A percentile compares a stretch with the other conserved stretches of the same genome.
Evolutionary conservation across 305 asterid species (phyloP).

Genomic region (Solanum chacoense): DNA sequence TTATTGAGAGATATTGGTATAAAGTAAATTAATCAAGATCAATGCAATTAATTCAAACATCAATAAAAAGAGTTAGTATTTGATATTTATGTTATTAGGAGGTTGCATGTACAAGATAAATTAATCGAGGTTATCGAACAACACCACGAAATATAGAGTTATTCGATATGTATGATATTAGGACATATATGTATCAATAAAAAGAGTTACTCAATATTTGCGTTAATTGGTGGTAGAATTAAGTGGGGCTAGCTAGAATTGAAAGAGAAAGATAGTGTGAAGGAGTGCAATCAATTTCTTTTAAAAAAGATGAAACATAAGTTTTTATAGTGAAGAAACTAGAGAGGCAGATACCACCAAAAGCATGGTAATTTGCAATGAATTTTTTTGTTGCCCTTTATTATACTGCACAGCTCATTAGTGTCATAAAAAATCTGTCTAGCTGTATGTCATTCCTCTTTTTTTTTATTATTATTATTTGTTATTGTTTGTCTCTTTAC

Average conservation of each 20-base stretch:
- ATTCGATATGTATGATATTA: not conserved
- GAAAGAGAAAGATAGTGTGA: not conserved
- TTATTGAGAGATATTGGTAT: not conserved
- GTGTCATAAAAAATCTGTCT: not conserved
- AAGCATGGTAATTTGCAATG: slow-evolving; percentile 4
- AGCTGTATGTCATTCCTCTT: not conserved
- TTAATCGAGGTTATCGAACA: too few relatives aligned
- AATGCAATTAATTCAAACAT: not conserved
- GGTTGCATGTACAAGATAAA: too few relatives aligned
- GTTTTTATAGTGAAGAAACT: not conserved
- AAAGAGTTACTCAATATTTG: not conserved
- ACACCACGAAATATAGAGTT: too few relatives aligned
- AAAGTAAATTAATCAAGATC: not conserved
- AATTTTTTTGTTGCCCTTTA: not conserved
- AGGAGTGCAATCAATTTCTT: not conserved
- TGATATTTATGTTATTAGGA: not conserved
- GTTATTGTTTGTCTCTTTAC: not conserved
- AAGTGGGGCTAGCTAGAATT: not conserved
- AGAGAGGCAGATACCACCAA: not conserved
- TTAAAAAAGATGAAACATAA: not conserved
- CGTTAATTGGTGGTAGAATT: not conserved
- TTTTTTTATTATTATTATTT: not conserved
- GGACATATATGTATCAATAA: fast-evolving
- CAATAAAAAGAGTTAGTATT: not conserved
- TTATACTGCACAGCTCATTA: slow-evolving; percentile 1